Evolutionary conservation across 768 basidiomycete species (phyloP), one percentile per base, ranked within the genome.

Genomic region (Termitomyces sp.): DNA sequence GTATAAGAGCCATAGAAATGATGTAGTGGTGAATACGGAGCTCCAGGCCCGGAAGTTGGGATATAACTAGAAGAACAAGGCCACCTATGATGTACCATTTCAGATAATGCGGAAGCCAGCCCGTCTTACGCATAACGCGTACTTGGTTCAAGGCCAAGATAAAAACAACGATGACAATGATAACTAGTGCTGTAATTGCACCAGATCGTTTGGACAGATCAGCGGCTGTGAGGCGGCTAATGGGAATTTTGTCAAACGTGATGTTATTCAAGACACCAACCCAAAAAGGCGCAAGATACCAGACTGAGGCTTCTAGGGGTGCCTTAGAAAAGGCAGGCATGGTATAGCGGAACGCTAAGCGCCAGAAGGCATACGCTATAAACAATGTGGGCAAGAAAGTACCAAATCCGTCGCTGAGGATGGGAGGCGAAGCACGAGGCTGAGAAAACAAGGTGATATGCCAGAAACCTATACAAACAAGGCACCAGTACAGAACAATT

Each of bases 381-480:
- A 92, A 94, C 22, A 94, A 75, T 0, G 81, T 70, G 0, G 92
- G 92, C 9, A 94, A 76, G 73, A 94, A 94, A 5, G 82, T 80
- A 31, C 80, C 81, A 62, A 94, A 92, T 6, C 83, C 89, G n/a
- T 76, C 73, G 55, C 87, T 83, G 56, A 94, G 70, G 28, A 80
- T 78, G 5, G 93, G 91, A 36, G 89, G 87, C 6, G 77, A 77
- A 1, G 75, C 77, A 47, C 73, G 81, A 6, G 88, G 87, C 64
- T 93, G 87, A 9, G 88, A 88, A 64, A 92, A 92, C 41, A 94
- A 79, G 0, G 82, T 75, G 54, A 92, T 76, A 62, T 94, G 91
- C 92, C 92, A 94, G 68, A 83, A 94, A 2, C 91, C 88, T 46
- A 90, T 88, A 73, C 84, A 90, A 6, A 90, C 83, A n/a, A 91